Base-by-base conservation (phyloP, 176 grass and related monocot species). In the Avena atlantica region DNA sequence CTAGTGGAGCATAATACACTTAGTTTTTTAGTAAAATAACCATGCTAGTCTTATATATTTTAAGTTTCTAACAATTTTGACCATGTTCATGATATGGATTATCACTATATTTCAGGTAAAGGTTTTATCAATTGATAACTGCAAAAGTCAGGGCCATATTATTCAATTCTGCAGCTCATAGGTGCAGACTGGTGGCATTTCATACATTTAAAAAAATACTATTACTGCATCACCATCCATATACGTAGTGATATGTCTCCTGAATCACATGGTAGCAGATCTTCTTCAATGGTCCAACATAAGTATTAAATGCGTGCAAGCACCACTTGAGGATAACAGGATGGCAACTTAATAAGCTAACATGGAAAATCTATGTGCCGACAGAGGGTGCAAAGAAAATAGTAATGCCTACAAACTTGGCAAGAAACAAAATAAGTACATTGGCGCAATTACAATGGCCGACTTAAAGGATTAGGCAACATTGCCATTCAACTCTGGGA, bases 301-400 rank as follows among this genome's bases (percentile, higher is more conserved):
- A 20, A 88, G 68, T 37, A 85, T 69, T 85, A 88, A 76, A 20
- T 70, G 40, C 17, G 58, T 45, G 31, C 31, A 34, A 34, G 31
- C 31, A 34, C 31, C 37, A 68, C 58, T 82, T 80, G 20, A 77
- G 51, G 50, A 61, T 59, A 81, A 69, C 62, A 80, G 34, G 29
- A 81, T 71, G 61, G 61, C 20, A 91, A 88, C 12, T 91, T 56
- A 85, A 91, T 85, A 91, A 67, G 31, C 70, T 85, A 81, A 84
- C 70, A 77, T 81, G 86, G 86, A 31, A 63, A 70, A 34, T 34
- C 31, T 34, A 34, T 34, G 31, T 34, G 31, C 31, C 31, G 31
- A 34, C 31, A 34, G 31, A 34, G 31, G 31, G 3, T 34, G 31
- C 31, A 34, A 34, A 34, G 31, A 34, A 34, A 34, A 34, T 34